Conservation (phyloP, 768 basidiomycete species). For the Dictyophora rubrovolvata region DNA sequence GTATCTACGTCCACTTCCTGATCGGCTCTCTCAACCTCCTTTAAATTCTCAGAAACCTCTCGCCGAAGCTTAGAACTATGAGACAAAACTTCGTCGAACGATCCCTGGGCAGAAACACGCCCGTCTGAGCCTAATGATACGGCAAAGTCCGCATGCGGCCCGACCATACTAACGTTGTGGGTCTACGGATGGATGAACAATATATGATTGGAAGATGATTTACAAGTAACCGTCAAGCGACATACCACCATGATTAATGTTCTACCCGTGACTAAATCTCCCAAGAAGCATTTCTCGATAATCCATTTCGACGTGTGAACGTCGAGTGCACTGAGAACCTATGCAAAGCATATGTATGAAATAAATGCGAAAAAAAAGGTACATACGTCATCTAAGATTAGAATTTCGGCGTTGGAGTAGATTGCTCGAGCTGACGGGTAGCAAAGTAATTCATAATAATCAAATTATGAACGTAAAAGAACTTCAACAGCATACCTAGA, state of each 20-base stretch:
- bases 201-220: too few species aligned
- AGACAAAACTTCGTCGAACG: constrained; percentile 8
- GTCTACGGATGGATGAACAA: constrained; percentile 8
- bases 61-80: neutral
- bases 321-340: constrained; percentile 21
- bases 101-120: constrained; percentile 7
- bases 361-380: neutral
- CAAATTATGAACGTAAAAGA: too few species aligned
- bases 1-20: constrained; percentile 2
- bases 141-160: constrained; percentile 14
- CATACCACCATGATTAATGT: constrained; percentile 33
- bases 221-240: neutral
- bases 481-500: too few species aligned
- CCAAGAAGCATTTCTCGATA: constrained; percentile 25
- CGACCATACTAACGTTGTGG: constrained; percentile 14
- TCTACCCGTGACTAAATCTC: constrained; percentile 25
- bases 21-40: neutral
- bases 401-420: constrained; percentile 26
- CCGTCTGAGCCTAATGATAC: constrained; percentile 13
- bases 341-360: too few species aligned
- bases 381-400: constrained; percentile 36
- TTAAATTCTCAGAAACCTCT: neutral
- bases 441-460: constrained; percentile 8
- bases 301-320: constrained; percentile 29
- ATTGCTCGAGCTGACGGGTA: constrained; percentile 24